These are phyloP conservation scores for Melaleuca alternifolia DNA, from an alignment of 345 rosid genomes.

Conservation along the genomic window DNA sequence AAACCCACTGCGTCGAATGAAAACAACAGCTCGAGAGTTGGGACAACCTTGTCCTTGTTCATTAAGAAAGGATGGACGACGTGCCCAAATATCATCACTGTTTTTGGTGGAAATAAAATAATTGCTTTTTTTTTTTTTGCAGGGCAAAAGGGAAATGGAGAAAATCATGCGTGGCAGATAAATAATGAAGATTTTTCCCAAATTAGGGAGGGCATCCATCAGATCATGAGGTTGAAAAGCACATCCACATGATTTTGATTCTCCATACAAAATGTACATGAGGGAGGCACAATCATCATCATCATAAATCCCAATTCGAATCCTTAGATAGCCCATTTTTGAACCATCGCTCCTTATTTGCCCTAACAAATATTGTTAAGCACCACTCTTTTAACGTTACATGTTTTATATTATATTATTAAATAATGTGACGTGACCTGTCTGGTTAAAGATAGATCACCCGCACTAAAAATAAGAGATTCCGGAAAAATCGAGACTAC, in stretches of 20 bases:
- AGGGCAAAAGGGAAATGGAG: not conserved
- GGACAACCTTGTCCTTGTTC: constrained; percentile 23
- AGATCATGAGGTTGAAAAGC: constrained; percentile 36
- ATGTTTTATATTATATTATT: not conserved
- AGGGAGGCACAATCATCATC: constrained; percentile 29
- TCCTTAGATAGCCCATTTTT: not conserved
- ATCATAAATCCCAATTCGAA: not conserved
- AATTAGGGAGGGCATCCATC: constrained; percentile 22
- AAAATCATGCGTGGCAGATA: constrained; percentile 61
- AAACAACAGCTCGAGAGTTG: constrained; percentile 9
- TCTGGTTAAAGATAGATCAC: not conserved
- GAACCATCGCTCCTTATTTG: not conserved
- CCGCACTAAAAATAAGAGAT: not conserved
- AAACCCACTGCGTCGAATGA: not conserved
- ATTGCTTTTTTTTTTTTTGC: not conserved
- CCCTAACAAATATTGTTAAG: not conserved
- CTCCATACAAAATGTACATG: constrained; percentile 21
- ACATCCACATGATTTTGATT: constrained; percentile 42
- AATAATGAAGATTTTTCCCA: constrained; percentile 43
- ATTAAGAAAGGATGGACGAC: constrained; percentile 9
- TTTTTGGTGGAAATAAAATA: not conserved
- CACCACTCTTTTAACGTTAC: not conserved
- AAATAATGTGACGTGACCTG: not conserved
- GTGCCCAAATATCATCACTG: constrained; percentile 20
- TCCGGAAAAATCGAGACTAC: not conserved